phyloP scores from a whole-genome alignment of 768 basidiomycete genomes.

The Coprinopsis cinerea region DNA sequence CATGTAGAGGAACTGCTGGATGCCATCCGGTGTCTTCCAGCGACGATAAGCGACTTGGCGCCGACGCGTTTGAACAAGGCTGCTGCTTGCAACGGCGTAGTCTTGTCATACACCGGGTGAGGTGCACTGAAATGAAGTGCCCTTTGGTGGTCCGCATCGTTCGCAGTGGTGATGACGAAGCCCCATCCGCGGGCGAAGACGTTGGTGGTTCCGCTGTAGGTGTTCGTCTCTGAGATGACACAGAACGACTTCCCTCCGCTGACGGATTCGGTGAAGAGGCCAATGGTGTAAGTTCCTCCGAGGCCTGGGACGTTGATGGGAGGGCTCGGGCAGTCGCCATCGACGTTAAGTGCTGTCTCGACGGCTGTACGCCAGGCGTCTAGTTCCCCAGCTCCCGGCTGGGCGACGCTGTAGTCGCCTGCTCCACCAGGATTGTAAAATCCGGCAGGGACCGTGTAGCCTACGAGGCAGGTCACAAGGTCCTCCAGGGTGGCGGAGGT shows the following conservation, averaged over 20 bases:
- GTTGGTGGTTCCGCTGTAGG: not conserved
- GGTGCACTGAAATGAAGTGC: slow-evolving; percentile 9
- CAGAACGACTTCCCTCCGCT: slow-evolving; percentile 1
- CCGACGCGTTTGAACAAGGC: slow-evolving; percentile 3
- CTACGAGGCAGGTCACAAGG: not conserved
- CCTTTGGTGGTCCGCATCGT: not conserved
- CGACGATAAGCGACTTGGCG: slow-evolving; percentile 4
- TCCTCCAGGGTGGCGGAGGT: no score
- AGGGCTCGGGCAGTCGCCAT: not conserved
- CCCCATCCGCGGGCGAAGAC: slow-evolving; percentile 8
- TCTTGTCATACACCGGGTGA: slow-evolving; percentile 3
- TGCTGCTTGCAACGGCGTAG: slow-evolving; percentile 1
- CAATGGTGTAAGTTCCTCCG: not conserved
- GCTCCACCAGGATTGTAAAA: not conserved
- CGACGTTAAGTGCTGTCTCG: not conserved
- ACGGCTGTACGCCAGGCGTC: not conserved
- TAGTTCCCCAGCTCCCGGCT: not conserved
- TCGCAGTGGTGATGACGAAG: slow-evolving; percentile 6
- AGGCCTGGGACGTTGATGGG: not conserved
- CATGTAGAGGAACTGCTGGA: not conserved
- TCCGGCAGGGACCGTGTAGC: not conserved
- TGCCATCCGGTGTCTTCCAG: slow-evolving; percentile 4
- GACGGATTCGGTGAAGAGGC: not conserved
- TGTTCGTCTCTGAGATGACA: slow-evolving; percentile 6
- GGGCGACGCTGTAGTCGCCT: not conserved